These are phyloP conservation scores for Macrophomina pseudophaseolina DNA, from an alignment of 2,329 filamentous ascomycete genomes.

Conservation along the genomic window DNA sequence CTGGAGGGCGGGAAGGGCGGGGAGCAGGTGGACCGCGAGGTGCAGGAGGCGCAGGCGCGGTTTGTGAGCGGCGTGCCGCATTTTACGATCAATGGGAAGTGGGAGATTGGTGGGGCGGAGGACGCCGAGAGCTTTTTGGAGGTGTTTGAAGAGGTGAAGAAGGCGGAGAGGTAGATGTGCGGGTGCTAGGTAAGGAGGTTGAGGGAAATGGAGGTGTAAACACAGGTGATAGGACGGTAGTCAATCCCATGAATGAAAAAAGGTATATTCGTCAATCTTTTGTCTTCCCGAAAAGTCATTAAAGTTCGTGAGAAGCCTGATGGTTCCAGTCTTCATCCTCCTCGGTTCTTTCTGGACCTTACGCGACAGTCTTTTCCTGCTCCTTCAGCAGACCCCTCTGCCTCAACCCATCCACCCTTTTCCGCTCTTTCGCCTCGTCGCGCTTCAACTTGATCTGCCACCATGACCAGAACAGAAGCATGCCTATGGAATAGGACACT, in stretches of 20 bases:
- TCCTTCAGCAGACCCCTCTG: conserved; percentile 29
- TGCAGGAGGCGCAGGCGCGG: conserved; percentile 50
- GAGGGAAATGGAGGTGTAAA: too few relatives aligned
- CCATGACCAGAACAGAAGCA: conserved; percentile 30
- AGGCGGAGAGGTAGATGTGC: conserved; percentile 34
- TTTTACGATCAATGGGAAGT: conserved; percentile 72
- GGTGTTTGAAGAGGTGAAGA: conserved; percentile 67
- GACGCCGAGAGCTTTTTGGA: conserved; percentile 70
- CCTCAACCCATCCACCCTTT: conserved; percentile 28
- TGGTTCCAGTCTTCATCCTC: not conserved
- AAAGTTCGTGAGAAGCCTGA: not conserved
- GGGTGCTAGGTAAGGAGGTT: not conserved
- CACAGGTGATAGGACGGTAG: not conserved
- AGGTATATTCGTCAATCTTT: conserved; percentile 5
- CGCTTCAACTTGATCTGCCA: conserved; percentile 29
- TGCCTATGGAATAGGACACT: conserved; percentile 25
- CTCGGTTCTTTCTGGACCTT: not conserved
- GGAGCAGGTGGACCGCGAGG: conserved; percentile 53
- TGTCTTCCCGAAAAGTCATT: not conserved
- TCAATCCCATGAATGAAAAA: not conserved
- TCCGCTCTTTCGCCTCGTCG: conserved; percentile 28
- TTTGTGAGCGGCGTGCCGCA: conserved; percentile 73
- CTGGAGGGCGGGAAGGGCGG: conserved; percentile 51
- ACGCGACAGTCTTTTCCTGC: not conserved
- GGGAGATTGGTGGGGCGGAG: conserved; percentile 73